phyloP scores from a whole-genome alignment of 495 filamentous ascomycete species.

The Hypomontagnella monticulosa region DNA sequence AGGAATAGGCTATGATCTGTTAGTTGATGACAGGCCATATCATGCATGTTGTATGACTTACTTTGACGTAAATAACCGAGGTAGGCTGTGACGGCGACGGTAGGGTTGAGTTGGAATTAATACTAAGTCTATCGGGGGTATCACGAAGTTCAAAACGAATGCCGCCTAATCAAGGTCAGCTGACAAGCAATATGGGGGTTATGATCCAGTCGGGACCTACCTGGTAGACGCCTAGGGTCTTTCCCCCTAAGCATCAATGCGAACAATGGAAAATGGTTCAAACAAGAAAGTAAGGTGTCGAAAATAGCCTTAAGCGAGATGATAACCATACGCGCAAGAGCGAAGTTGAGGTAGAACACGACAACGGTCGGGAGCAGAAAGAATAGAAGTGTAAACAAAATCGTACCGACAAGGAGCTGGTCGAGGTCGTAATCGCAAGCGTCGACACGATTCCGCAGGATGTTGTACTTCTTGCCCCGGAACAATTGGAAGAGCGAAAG shows the following conservation, averaged over 20 bases:
- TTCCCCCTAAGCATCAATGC: conserved; percentile 96
- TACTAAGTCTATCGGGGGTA: conserved; percentile 63
- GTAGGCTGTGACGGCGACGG: conserved; percentile 55
- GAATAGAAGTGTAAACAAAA: conserved; percentile 94
- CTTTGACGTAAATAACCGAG: conserved; percentile 84
- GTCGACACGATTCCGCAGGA: conserved; percentile 95
- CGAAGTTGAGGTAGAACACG: conserved; percentile 97
- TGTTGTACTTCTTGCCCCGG: conserved; percentile 96
- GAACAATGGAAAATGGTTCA: conserved; percentile 99
- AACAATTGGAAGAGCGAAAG: conserved; percentile 98
- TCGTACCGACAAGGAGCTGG: conserved; percentile 94
- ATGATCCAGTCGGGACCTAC: conserved; percentile 51
- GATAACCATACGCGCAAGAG: conserved; percentile 90
- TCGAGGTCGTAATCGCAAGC: conserved; percentile 99
- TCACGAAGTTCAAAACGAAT: conserved; percentile 90
- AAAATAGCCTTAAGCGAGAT: conserved; percentile 89
- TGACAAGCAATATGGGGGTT: conserved; percentile 2
- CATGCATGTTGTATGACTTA: conserved; percentile 43
- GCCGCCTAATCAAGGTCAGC: conserved; percentile 65
- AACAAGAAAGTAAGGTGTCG: conserved; percentile 88
- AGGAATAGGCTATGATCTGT: conserved; percentile 75
- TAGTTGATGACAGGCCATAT: conserved; percentile 14
- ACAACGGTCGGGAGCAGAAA: conserved; percentile 94
- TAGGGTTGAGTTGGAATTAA: conserved; percentile 43
- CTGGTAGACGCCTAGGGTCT: conserved; percentile 88